Evolutionary conservation across 768 basidiomycete species (phyloP).

Genomic region (Dictyophora rubrovolvata): DNA sequence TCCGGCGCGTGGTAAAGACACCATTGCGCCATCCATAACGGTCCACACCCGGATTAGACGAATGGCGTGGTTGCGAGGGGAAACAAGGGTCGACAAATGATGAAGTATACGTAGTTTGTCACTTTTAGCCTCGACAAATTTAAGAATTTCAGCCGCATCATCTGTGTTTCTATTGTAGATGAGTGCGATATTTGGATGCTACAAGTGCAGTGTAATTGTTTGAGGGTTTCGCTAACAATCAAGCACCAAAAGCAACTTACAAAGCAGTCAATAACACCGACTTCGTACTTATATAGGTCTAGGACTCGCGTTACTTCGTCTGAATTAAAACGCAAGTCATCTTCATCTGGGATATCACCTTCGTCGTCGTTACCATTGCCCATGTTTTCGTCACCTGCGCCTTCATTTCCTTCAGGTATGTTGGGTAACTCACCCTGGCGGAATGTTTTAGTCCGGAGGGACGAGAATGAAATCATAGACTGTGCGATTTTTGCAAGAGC

Average conservation of each 20-base stretch:
- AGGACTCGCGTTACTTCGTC: not conserved
- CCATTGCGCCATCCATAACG: not conserved
- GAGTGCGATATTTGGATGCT: not conserved
- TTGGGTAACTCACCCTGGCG: too few relatives aligned
- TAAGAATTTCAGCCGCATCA: not conserved
- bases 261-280: not conserved
- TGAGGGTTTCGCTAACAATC: not conserved
- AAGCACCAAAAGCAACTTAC: not conserved
- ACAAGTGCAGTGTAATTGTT: not conserved
- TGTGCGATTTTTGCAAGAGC: too few relatives aligned
- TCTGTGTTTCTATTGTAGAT: not conserved
- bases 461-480: too few relatives aligned
- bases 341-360: too few relatives aligned
- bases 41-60: not conserved
- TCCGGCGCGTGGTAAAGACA: not conserved
- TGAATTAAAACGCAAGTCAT: not conserved
- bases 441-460: too few relatives aligned
- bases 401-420: too few relatives aligned
- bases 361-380: too few relatives aligned
- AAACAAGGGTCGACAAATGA: not conserved
- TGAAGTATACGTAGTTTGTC: not conserved
- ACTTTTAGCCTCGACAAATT: not conserved
- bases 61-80: not conserved
- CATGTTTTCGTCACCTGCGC: too few relatives aligned
- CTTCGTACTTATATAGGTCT: not conserved